phyloP scores from a whole-genome alignment of 441 rosid species.

The Adansonia madagascariensis region DNA sequence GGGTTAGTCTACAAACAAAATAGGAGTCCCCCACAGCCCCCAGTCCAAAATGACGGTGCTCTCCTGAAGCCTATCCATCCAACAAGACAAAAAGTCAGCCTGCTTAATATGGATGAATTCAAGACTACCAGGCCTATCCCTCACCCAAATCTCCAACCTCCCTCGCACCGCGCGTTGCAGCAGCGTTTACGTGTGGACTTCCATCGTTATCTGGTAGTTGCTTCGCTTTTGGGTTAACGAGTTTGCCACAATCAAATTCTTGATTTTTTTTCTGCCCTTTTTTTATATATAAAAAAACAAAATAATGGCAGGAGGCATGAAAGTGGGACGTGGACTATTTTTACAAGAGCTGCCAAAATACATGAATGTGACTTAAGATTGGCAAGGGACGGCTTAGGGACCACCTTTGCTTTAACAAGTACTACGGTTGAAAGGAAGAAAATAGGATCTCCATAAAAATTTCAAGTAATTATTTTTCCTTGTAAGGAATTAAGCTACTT shows the following conservation, averaged over 20 bases:
- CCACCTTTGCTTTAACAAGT: background rate
- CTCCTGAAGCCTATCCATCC: slow-evolving; percentile 43
- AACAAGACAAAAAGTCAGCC: slow-evolving; percentile 36
- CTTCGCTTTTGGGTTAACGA: background rate
- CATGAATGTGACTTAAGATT: background rate
- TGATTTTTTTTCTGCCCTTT: background rate
- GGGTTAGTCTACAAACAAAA: slow-evolving; percentile 36
- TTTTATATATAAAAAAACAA: too few species aligned
- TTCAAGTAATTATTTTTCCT: background rate
- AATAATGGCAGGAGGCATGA: background rate
- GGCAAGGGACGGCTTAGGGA: background rate
- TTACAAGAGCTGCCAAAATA: background rate
- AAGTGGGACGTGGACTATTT: slow-evolving; percentile 11
- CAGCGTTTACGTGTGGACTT: slow-evolving; percentile 19
- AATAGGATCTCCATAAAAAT: background rate
- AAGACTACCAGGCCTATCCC: background rate
- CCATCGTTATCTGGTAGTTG: background rate
- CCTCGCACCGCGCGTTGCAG: background rate
- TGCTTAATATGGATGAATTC: background rate
- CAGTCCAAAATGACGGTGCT: slow-evolving; percentile 41
- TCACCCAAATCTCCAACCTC: background rate
- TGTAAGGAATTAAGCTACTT: background rate
- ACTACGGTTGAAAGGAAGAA: background rate
- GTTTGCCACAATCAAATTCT: background rate
- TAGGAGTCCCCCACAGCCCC: slow-evolving; percentile 27